Evolutionary conservation across 306 rosid species (phyloP), one percentile per base, ranked within the genome.

Genomic region (Betula pendula): DNA sequence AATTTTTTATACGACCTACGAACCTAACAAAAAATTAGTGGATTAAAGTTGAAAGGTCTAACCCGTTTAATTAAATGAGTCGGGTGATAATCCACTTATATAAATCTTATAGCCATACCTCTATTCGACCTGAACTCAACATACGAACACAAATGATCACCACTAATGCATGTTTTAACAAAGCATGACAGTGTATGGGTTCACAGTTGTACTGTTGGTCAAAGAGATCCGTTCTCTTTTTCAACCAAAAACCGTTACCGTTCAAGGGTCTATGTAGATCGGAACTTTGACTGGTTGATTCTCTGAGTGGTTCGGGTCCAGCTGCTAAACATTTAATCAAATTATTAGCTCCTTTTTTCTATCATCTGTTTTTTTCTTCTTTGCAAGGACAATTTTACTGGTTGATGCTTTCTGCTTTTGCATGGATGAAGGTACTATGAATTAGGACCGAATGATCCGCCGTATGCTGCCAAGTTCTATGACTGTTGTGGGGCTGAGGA

Each of bases 401-500:
- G 48, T 24, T 66, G 51, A 75, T 75, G 72, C 78, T 53, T 74
- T 51, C 55, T 74, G 14, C 27, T 71, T 72, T 75, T 77, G 71
- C 50, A 65, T 68, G 78, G 59, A 74, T 62, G 53, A 83, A 93
- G 96, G 94, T 90, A 90, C 85, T 90, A 89, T 75, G 96, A 90
- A 81, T 68, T 90, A 89, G 96, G 96, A 7, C 91, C 91, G 1
- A 19, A 93, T 27, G 96, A 90, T 77, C 94, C 89, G 0, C 96
- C 96, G 1, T 93, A 93, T 76, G 93, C 96, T 80, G 94, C 96
- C 86, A 90, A 89, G 81, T 92, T 94, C 84, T 90, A 90, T 75
- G 97, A 94, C 77, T 94, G 98, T 65, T 92, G 98, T 86, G 98
- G 98, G 83, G 96, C 92, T 80, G 97, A 92, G 84, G 88, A 90